Percentiles rank a stretch among this genome's conserved stretches.
phyloP scores from a whole-genome alignment of 257 asterid genomes.

The Knoxia roxburghii region DNA sequence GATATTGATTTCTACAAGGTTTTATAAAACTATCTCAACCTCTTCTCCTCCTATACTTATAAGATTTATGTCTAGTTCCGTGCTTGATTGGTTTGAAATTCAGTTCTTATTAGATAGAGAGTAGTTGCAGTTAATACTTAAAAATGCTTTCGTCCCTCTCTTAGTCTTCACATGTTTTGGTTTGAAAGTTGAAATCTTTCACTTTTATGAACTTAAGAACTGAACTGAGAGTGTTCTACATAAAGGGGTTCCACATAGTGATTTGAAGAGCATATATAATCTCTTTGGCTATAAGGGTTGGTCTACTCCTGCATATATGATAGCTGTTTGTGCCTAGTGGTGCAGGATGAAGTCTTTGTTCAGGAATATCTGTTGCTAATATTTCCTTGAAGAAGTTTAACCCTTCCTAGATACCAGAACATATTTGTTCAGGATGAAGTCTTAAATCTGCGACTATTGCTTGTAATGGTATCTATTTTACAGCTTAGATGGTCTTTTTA shows the following conservation, averaged over 20 bases:
- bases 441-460: conserved; percentile 14
- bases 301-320: neutral
- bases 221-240: neutral
- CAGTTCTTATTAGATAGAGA: neutral
- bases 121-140: neutral
- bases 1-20: neutral
- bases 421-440: neutral
- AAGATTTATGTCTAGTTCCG: neutral
- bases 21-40: neutral
- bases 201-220: neutral
- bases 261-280: neutral
- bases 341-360: no score
- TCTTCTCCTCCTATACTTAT: neutral
- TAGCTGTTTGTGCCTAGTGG: neutral
- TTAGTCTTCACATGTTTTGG: neutral
- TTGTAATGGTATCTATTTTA: neutral
- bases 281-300: neutral
- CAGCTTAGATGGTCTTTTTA: conserved; percentile 3
- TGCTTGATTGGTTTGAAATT: neutral
- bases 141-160: neutral
- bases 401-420: neutral
- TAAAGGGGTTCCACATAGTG: neutral
- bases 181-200: conserved; percentile 1
- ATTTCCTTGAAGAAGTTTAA: neutral
- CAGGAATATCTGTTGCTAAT: neutral